Base-by-base conservation (phyloP, 331 rosid species). In the Rosa hybrid region DNA sequence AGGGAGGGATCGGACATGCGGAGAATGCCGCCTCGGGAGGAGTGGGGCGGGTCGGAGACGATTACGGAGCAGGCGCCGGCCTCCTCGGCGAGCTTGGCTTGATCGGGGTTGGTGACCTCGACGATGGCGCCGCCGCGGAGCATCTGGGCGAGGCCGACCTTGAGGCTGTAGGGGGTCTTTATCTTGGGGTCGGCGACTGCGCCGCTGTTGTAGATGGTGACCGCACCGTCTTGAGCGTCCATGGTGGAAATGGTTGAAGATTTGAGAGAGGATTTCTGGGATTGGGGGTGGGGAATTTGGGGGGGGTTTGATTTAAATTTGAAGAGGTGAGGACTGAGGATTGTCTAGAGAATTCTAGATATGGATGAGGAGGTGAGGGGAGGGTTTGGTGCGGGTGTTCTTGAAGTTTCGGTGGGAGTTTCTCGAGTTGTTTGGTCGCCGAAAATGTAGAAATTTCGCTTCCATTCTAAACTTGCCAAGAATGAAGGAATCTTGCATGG, bases 61-160 rank as follows among this genome's bases (percentile, higher is more conserved):
- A 79, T 14, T 51, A 93, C 41, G 17, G 93, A 84, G 79, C 94
- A 85, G 0, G 93, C 98, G 8, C 98, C 97, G 18, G 92, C 89
- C 27, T 87, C 86, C 77, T 91, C 94, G 44, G 97, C 94, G 50
- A 91, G 80, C 84, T 86, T 89, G 67, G 97, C 97, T 16, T 93
- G 91, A 1, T 78, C 83, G 6, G 50, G 49, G 23, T n/a, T 71
- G 49, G 86, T 78, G 81, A 93, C 91, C 10, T 93, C 88, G 54
- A 91, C 27, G 53, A 90, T 86, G 62, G 91, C 89, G 11, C 98
- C 97, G 27, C 91, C 95, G 67, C 88, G 86, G 16, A 85, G 93
- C 80, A 90, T 73, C 51, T 88, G 93, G 17, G 86, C 84, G 5
- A 86, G 76, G 39, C 90, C 90, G 2, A 79, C 79, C 68, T 87